Conservation (phyloP, 257 asterid genomes). For the Schizonepeta tenuifolia region DNA sequence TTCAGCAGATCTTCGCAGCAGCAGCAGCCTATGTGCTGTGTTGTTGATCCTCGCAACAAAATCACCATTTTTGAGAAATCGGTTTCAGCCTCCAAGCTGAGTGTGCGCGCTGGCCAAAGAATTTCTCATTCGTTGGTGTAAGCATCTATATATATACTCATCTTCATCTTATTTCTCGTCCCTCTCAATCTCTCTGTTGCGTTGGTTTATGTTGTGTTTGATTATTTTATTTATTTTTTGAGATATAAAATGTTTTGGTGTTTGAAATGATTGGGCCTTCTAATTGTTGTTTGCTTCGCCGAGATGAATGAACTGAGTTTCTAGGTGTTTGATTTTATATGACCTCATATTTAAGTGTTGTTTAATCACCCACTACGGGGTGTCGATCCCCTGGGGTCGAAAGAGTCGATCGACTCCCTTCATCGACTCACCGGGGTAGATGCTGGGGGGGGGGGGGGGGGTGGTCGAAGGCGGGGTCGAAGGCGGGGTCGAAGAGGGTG, state of each 20-base stretch:
- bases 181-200: not conserved
- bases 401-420: too few species aligned
- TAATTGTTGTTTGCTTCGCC: not conserved
- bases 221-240: not conserved
- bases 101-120: constrained; percentile 35
- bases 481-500: too few species aligned
- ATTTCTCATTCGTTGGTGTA: constrained; percentile 56
- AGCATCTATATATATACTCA: constrained; percentile 24
- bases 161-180: not conserved
- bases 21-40: constrained; percentile 46
- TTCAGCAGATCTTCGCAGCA: constrained; percentile 45
- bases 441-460: too few species aligned
- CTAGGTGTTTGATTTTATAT: not conserved
- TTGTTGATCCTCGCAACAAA: constrained; percentile 47
- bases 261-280: constrained; percentile 1
- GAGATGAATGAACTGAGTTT: constrained; percentile 3
- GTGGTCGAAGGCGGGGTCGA: too few species aligned
- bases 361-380: too few species aligned
- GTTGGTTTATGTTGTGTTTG: not conserved
- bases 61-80: constrained; percentile 32
- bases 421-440: too few species aligned
- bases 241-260: not conserved
- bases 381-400: too few species aligned
- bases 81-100: constrained; percentile 49
- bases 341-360: not conserved